Evolutionary conservation across 2,329 filamentous ascomycete species (phyloP).

Genomic region (Balansia obtecta): DNA sequence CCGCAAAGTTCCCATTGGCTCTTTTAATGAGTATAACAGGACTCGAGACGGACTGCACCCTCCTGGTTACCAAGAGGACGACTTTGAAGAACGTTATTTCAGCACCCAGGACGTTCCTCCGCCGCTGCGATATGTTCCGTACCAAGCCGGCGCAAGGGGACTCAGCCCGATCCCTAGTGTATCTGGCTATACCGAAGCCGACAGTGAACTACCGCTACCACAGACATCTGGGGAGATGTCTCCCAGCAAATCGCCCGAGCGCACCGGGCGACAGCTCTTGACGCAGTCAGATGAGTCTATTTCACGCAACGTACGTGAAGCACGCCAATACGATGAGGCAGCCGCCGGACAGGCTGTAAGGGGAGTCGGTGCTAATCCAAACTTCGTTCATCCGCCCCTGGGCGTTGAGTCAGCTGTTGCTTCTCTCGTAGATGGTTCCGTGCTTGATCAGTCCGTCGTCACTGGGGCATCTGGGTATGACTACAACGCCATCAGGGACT

Average conservation of each 20-base stretch:
- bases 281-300: conserved; percentile 21
- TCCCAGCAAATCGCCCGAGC: conserved; percentile 39
- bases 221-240: conserved; percentile 43
- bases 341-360: conserved; percentile 58
- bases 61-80: conserved; percentile 28
- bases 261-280: conserved; percentile 20
- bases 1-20: conserved; percentile 27
- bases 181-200: conserved; percentile 68
- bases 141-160: conserved; percentile 55
- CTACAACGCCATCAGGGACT: conserved; percentile 26
- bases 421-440: conserved; percentile 68
- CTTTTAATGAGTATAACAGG: conserved; percentile 31
- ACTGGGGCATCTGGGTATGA: conserved; percentile 45
- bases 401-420: conserved; percentile 84
- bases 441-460: conserved; percentile 54
- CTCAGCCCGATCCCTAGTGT: conserved; percentile 88
- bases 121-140: conserved; percentile 53
- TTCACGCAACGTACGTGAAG: conserved; percentile 33
- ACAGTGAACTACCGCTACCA: conserved; percentile 43
- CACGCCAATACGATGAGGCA: conserved; percentile 44
- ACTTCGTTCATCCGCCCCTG: conserved; percentile 58
- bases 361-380: conserved; percentile 58
- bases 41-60: conserved; percentile 15
- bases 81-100: conserved; percentile 36
- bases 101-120: conserved; percentile 51